Evolutionary conservation across 2,329 filamentous ascomycete genomes (phyloP), one percentile per base, ranked within the genome.

Genomic region (Penicillium olsonii): DNA sequence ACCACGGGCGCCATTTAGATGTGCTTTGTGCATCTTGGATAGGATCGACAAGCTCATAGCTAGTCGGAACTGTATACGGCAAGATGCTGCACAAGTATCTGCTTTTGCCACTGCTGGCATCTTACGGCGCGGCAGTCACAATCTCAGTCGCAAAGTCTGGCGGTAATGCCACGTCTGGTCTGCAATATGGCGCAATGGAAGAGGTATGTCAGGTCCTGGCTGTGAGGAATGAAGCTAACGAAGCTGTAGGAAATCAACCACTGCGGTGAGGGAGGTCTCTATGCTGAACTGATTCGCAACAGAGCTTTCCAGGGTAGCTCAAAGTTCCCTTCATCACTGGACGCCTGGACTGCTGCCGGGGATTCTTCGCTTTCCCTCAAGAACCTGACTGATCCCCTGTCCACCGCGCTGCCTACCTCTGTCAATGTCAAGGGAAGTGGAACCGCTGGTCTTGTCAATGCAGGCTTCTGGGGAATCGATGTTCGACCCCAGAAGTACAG

Each of bases 381-480:
- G 45, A 66, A 68, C 18, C 62, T 75, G 5, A 57, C 41, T 12
- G 55, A 70, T 37, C 76, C 76, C 1, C 64, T 79, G 0, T 78
- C 76, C 0, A 66, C 72, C 46, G 74, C 74, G 20, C 57, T 79
- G 14, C 74, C 72, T 2, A 71, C 69, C 0, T 75, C 71, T 0
- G 60, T 78, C 57, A 67, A 71, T 27, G 67, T 78, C 2, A 65
- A 72, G 29, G 69, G 70, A 55, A 56, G 64, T 24, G 75, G 75
- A 3, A 68, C 68, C 34, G 66, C 75, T 27, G 78, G 78, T 1
- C 73, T 81, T 48, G 62, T 72, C 41, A 81, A 81, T 50, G 67
- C 73, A 20, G 78, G 75, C 1, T 78, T 74, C 63, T 80, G 76
- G 75, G 78, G 78, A 4, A 78, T 81, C 39, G 74, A 77, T 46